Percentiles rank a stretch among this genome's conserved stretches.
phyloP scores from a whole-genome alignment of 1,139 yeast species.

The Candida pseudoviswanathii region DNA sequence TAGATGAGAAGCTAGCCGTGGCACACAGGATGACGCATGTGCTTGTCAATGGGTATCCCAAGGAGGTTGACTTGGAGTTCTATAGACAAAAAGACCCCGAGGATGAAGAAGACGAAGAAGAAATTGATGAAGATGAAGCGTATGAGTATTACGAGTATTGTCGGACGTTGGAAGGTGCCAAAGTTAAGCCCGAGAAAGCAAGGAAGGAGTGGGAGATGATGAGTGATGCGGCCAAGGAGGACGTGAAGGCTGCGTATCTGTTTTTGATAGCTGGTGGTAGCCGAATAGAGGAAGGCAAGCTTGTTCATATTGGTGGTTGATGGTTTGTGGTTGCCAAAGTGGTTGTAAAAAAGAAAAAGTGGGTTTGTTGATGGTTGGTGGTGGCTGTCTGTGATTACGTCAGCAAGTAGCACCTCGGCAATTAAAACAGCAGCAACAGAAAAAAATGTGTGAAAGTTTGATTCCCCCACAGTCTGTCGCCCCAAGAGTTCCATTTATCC shows the following conservation, averaged over 20 bases:
- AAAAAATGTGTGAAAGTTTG: not conserved
- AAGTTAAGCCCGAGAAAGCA: too few relatives aligned
- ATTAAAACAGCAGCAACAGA: not conserved
- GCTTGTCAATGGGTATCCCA: too few relatives aligned
- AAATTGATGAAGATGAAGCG: not conserved
- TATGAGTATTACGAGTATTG: conserved; percentile 3
- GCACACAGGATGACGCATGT: too few relatives aligned
- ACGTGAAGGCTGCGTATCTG: conserved; percentile 29
- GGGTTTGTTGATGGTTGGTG: too few relatives aligned
- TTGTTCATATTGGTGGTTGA: conserved; percentile 32
- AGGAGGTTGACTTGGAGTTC: too few relatives aligned
- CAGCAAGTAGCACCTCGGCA: not conserved
- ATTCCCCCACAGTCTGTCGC: not conserved
- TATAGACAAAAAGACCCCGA: not conserved
- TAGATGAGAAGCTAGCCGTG: conserved; percentile 16
- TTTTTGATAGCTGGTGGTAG: conserved; percentile 30
- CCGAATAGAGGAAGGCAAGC: too few relatives aligned
- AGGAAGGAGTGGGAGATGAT: not conserved
- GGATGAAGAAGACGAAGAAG: too few relatives aligned
- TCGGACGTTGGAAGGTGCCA: too few relatives aligned
- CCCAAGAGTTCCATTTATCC: not conserved
- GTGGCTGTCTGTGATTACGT: too few relatives aligned
- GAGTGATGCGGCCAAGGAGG: conserved; percentile 22
- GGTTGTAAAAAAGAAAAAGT: not conserved
- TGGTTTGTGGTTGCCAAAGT: too few relatives aligned